Conservation (phyloP, 257 asterid species). For the Ilex aquifolium region DNA sequence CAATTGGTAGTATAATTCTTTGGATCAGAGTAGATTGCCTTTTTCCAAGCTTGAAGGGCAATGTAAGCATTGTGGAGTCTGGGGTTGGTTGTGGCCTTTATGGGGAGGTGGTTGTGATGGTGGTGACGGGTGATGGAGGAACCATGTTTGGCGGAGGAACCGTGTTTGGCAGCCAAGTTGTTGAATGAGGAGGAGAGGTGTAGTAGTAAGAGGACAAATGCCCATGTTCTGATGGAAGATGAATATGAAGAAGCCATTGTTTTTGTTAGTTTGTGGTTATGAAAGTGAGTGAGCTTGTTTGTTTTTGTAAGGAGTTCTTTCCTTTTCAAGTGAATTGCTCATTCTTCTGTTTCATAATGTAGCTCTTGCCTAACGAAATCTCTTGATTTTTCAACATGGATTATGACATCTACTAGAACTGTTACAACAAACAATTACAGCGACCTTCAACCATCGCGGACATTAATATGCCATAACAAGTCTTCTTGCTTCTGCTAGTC, state of each 20-base stretch:
- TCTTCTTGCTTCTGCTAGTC: slow-evolving; percentile 6
- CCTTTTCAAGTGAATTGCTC: background rate
- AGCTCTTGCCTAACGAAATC: background rate
- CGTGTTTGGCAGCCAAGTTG: slow-evolving; percentile 26
- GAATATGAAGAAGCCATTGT: slow-evolving; percentile 39
- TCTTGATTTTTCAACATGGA: slow-evolving; percentile 8
- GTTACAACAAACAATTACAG: slow-evolving; percentile 60
- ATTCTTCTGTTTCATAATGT: background rate
- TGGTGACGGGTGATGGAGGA: slow-evolving; percentile 12
- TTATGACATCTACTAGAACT: slow-evolving; percentile 12
- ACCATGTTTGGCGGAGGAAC: slow-evolving; percentile 27
- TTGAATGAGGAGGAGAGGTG: slow-evolving; percentile 14
- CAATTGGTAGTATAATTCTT: slow-evolving; percentile 46
- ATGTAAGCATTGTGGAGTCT: slow-evolving; percentile 44
- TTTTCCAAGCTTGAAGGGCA: slow-evolving; percentile 64
- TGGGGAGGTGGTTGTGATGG: background rate
- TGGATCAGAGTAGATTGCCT: slow-evolving; percentile 61
- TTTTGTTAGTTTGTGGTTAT: background rate
- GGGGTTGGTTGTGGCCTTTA: slow-evolving; percentile 13
- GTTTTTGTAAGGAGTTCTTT: slow-evolving; percentile 4
- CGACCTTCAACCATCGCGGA: slow-evolving; percentile 36
- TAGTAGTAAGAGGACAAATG: slow-evolving; percentile 27
- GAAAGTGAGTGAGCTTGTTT: background rate
- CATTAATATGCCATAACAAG: slow-evolving; percentile 29
- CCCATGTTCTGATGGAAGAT: slow-evolving; percentile 6